A percentile compares a stretch with the other conserved stretches of the same genome.
Evolutionary conservation across 1,139 yeast species (phyloP).

Genomic region (Kurtzmaniella quercitrusa): DNA sequence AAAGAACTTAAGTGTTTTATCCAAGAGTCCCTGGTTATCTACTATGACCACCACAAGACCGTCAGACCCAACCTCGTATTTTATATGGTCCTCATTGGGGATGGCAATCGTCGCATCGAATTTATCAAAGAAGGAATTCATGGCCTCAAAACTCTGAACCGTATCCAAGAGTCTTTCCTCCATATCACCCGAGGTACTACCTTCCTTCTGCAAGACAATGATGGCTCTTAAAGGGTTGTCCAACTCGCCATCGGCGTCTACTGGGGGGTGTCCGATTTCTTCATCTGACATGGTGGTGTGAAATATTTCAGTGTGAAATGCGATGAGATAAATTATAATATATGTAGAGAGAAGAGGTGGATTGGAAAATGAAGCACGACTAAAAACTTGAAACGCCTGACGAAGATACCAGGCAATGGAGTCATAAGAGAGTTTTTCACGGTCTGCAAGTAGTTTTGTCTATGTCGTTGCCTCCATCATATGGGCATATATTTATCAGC

Average conservation of each 20-base stretch:
- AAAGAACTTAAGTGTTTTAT: conserved; percentile 31
- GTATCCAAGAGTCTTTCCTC: conserved; percentile 46
- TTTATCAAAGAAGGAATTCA: conserved; percentile 57
- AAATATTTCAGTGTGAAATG: background rate
- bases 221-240: conserved; percentile 43
- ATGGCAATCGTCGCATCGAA: conserved; percentile 59
- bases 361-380: background rate
- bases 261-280: conserved; percentile 8
- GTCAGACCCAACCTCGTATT: conserved; percentile 70
- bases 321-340: background rate
- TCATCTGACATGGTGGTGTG: conserved; percentile 7
- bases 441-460: too few relatives aligned
- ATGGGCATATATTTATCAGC: too few relatives aligned
- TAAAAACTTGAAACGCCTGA: too few relatives aligned
- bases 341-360: background rate
- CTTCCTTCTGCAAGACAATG: conserved; percentile 34
- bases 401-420: too few relatives aligned
- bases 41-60: conserved; percentile 63
- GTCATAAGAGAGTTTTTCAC: too few relatives aligned
- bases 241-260: conserved; percentile 25
- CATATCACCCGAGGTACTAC: conserved; percentile 44
- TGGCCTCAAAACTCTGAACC: conserved; percentile 43
- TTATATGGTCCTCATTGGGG: conserved; percentile 64
- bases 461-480: too few relatives aligned
- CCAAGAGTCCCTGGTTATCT: conserved; percentile 28